Conservation (phyloP, 2,329 filamentous ascomycete genomes). For the Cladosporium sp. region DNA sequence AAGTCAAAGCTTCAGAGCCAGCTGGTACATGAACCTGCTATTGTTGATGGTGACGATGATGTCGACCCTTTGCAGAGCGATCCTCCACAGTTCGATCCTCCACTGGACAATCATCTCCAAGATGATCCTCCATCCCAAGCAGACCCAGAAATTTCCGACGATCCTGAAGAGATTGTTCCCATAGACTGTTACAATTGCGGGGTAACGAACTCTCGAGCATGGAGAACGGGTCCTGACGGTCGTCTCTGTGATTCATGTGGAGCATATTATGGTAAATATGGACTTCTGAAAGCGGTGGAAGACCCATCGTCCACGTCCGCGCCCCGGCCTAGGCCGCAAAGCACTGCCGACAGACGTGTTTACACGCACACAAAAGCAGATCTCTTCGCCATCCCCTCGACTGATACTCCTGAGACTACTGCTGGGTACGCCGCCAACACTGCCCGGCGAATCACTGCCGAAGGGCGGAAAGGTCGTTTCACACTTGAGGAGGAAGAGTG, state of each 20-base stretch:
- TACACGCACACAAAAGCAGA: background rate
- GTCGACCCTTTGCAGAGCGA: conserved; percentile 6
- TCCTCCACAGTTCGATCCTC: no score
- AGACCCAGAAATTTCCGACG: background rate
- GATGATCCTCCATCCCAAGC: background rate
- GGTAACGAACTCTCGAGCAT: conserved; percentile 20
- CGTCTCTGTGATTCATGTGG: conserved; percentile 29
- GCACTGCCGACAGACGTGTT: background rate
- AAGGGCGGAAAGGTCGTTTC: conserved; percentile 15
- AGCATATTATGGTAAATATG: conserved; percentile 27
- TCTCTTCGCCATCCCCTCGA: conserved; percentile 4
- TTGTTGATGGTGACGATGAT: background rate
- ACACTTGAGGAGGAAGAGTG: conserved; percentile 26
- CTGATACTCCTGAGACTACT: background rate
- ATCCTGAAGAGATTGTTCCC: conserved; percentile 6
- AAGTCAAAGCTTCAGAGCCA: background rate
- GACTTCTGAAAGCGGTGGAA: conserved; percentile 25
- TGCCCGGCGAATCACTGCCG: conserved; percentile 13
- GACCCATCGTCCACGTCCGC: background rate
- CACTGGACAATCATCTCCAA: background rate
- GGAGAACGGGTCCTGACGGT: conserved; percentile 27
- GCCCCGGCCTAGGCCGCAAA: background rate
- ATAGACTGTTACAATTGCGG: conserved; percentile 26
- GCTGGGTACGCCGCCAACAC: conserved; percentile 18
- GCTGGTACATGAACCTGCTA: background rate